A percentile compares a stretch with the other conserved stretches of the same genome.
Evolutionary conservation across 352 stramenopile genomes (phyloP).

Genomic region (Halophytophthora polymorphica): DNA sequence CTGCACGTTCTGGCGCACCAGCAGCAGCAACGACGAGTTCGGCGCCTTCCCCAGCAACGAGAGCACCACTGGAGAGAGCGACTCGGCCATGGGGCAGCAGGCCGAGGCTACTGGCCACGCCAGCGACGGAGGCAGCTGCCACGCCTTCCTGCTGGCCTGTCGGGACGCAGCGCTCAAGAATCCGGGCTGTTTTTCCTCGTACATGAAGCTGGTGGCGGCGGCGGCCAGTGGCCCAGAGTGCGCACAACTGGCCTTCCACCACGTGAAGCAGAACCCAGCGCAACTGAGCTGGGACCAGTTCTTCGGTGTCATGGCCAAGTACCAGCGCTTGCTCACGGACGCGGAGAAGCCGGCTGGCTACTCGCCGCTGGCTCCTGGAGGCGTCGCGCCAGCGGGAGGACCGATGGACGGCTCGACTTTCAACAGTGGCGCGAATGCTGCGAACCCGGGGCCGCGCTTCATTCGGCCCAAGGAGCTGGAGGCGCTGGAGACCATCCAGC

Average conservation of each 20-base stretch:
- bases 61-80: slow-evolving; percentile 17
- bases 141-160: slow-evolving; percentile 64
- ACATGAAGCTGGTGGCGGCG: slow-evolving; percentile 71
- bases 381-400: slow-evolving; percentile 20
- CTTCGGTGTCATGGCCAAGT: slow-evolving; percentile 82
- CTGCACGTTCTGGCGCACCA: slow-evolving; percentile 57
- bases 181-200: slow-evolving; percentile 64
- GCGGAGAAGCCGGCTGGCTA: slow-evolving; percentile 52
- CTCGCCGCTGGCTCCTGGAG: slow-evolving; percentile 32
- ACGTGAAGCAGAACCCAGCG: slow-evolving; percentile 82
- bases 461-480: slow-evolving; percentile 83
- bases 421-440: slow-evolving; percentile 15
- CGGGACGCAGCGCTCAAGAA: slow-evolving; percentile 77
- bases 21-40: slow-evolving; percentile 28
- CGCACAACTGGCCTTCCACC: slow-evolving; percentile 75
- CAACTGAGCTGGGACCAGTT: slow-evolving; percentile 85
- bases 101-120: slow-evolving; percentile 16
- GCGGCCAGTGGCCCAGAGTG: slow-evolving; percentile 64
- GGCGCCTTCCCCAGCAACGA: slow-evolving; percentile 26
- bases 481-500: slow-evolving; percentile 75
- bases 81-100: slow-evolving; percentile 20
- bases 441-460: slow-evolving; percentile 51
- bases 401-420: slow-evolving; percentile 28
- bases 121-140: slow-evolving; percentile 38
- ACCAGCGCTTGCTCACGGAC: slow-evolving; percentile 73